phyloP scores from a whole-genome alignment of 106 monocot species.

The Dendrobium catenatum region DNA sequence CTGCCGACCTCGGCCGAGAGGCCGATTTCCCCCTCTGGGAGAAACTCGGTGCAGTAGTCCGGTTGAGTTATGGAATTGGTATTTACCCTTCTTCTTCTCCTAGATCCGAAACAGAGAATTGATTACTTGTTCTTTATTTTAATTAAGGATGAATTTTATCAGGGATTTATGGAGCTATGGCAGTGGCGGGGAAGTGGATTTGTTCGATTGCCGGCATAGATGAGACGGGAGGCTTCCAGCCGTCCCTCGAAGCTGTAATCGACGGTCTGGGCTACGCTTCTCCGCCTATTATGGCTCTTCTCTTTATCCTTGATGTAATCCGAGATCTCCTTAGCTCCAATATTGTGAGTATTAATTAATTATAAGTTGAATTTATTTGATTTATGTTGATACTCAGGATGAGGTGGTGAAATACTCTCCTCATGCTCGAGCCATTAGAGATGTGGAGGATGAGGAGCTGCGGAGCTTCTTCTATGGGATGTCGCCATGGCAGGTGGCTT shows the following conservation, averaged over 20 bases:
- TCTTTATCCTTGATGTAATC: slow-evolving; percentile 89
- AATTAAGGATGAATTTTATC: neutral
- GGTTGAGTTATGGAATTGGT: slow-evolving; percentile 86
- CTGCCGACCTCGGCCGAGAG: slow-evolving; percentile 23
- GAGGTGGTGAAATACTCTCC: slow-evolving; percentile 96
- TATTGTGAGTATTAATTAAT: neutral
- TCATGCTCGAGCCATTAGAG: slow-evolving; percentile 94
- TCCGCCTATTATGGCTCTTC: slow-evolving; percentile 96
- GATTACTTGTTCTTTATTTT: neutral
- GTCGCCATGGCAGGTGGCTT: slow-evolving; percentile 66
- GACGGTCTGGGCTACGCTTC: slow-evolving; percentile 89
- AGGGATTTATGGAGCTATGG: slow-evolving; percentile 95
- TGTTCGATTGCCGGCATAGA: slow-evolving; percentile 79
- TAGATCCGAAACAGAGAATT: neutral
- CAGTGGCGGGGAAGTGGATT: slow-evolving; percentile 75
- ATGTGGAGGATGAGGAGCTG: slow-evolving; percentile 98
- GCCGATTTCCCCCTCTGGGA: slow-evolving; percentile 68
- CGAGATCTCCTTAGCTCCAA: neutral
- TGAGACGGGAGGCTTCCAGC: slow-evolving; percentile 61
- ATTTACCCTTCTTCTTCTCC: slow-evolving; percentile 5
- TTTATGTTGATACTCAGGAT: slow-evolving; percentile 38
- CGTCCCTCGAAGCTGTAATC: slow-evolving; percentile 66
- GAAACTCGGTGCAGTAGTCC: slow-evolving; percentile 70
- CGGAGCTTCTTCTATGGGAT: slow-evolving; percentile 84
- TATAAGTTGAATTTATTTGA: neutral